A percentile compares a stretch with the other conserved stretches of the same genome.
Conservation (phyloP, 768 basidiomycete genomes). For the Dictyophora rubrovolvata region DNA sequence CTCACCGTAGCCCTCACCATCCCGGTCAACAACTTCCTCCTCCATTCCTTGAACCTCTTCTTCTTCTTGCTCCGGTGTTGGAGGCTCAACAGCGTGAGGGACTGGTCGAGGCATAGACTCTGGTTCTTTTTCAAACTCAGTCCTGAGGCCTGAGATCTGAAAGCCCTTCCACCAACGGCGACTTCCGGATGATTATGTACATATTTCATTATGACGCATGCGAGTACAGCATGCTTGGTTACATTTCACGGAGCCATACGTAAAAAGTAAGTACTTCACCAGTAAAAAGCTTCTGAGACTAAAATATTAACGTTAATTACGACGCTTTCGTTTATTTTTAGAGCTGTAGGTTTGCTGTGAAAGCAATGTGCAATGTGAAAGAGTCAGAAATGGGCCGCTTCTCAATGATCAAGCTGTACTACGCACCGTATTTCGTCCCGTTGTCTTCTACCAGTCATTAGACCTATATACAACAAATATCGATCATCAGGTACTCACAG, state of each 20-base stretch:
- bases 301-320: neutral
- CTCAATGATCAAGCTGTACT: neutral
- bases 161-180: neutral
- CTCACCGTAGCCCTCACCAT: conserved; percentile 27
- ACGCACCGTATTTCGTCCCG: neutral
- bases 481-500: neutral
- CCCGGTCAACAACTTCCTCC: conserved; percentile 44
- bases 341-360: neutral
- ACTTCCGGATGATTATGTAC: neutral
- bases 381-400: neutral
- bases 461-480: neutral
- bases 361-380: no score
- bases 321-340: neutral
- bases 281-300: no score
- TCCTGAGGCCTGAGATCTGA: neutral
- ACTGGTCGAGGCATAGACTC: conserved; percentile 2
- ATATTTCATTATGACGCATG: neutral
- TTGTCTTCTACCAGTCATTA: neutral
- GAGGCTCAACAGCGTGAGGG: conserved; percentile 22
- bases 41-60: conserved; percentile 69
- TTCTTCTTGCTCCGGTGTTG: conserved; percentile 55
- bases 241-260: no score
- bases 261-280: no score
- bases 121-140: conserved; percentile 5
- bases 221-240: neutral